Conservation (phyloP, 371 early-diverging fungal genomes). For the Gilbertella persicaria region DNA sequence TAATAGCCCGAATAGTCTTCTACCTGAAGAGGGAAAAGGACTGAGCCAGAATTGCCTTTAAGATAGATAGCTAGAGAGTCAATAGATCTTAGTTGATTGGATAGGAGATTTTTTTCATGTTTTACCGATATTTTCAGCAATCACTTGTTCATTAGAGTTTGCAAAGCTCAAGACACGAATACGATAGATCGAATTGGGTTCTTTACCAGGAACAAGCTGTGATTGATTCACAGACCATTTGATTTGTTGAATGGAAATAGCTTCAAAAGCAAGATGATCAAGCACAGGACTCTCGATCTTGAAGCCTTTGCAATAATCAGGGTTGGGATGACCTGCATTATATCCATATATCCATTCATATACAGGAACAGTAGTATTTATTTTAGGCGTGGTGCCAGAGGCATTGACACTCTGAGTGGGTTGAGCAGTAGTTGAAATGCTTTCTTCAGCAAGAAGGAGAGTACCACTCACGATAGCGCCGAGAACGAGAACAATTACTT, state of each 20-base stretch:
- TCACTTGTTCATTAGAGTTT: neutral
- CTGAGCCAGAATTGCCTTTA: slow-evolving; percentile 14
- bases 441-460: too few relatives aligned
- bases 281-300: neutral
- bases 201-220: neutral
- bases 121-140: neutral
- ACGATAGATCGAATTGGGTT: neutral
- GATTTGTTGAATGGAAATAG: neutral
- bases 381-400: too few relatives aligned
- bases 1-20: slow-evolving; percentile 14
- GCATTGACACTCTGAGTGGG: too few relatives aligned
- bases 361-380: too few relatives aligned
- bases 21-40: slow-evolving; percentile 12
- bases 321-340: neutral
- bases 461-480: too few relatives aligned
- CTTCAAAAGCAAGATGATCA: neutral
- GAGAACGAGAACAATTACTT: too few relatives aligned
- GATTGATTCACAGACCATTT: neutral
- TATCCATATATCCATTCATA: neutral
- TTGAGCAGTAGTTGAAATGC: too few relatives aligned
- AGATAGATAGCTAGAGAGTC: neutral
- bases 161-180: neutral
- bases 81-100: neutral
- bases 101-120: too few relatives aligned
- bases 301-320: neutral